Percentiles rank a stretch among this genome's conserved stretches.
Conservation (phyloP, 805 yeast genomes). For the Myxozyma monticola region DNA sequence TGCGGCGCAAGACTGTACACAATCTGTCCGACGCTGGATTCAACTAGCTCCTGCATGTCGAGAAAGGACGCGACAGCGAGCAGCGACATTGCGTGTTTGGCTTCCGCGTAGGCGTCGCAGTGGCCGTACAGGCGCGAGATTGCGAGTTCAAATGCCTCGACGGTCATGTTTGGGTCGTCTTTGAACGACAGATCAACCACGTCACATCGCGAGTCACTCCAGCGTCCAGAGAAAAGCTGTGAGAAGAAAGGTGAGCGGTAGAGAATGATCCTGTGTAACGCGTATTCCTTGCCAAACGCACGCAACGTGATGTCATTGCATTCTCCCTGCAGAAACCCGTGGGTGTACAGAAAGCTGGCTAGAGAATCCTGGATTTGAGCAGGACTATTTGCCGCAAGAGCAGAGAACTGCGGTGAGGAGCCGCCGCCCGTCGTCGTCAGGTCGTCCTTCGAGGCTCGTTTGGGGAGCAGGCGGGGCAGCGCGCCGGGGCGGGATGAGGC, state of each 20-base stretch:
- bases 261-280: slow-evolving; percentile 50
- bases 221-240: slow-evolving; percentile 47
- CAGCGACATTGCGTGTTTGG: slow-evolving; percentile 44
- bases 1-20: slow-evolving; percentile 41
- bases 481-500: background rate
- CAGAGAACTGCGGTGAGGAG: too few species aligned
- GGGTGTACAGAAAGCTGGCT: slow-evolving; percentile 40
- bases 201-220: slow-evolving; percentile 41
- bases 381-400: too few species aligned
- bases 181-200: slow-evolving; percentile 39
- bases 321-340: slow-evolving; percentile 48
- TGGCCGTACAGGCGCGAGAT: slow-evolving; percentile 52
- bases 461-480: too few species aligned
- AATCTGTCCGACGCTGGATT: slow-evolving; percentile 46
- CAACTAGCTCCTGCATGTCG: slow-evolving; percentile 49
- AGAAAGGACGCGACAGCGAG: slow-evolving; percentile 54
- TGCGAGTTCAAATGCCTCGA: slow-evolving; percentile 51
- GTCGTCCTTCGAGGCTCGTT: too few species aligned
- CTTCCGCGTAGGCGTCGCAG: slow-evolving; percentile 39
- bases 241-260: slow-evolving; percentile 51
- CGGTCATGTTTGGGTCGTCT: slow-evolving; percentile 45
- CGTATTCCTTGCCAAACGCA: slow-evolving; percentile 50
- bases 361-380: slow-evolving; percentile 17
- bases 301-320: slow-evolving; percentile 51
- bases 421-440: too few species aligned